These are phyloP conservation scores for Pseudodiploospora longispora DNA, from an alignment of 2,329 filamentous ascomycete species.

Conservation along the genomic window DNA sequence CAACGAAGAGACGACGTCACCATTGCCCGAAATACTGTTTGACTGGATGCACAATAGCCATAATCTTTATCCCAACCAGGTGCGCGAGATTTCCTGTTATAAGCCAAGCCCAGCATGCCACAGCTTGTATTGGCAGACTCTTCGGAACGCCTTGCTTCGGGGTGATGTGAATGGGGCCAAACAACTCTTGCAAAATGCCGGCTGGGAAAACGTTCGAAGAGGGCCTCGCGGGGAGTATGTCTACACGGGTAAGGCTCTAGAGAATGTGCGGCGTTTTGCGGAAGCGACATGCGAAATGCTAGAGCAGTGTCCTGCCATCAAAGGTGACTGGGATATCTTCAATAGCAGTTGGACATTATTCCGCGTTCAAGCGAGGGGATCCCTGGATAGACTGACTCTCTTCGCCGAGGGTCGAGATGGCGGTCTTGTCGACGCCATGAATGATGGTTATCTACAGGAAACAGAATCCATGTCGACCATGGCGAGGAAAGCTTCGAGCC, in stretches of 20 bases:
- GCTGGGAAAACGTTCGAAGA: conserved; percentile 69
- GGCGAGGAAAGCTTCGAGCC: conserved; percentile 72
- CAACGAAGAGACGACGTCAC: conserved; percentile 34
- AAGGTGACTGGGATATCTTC: conserved; percentile 73
- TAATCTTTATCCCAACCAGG: conserved; percentile 60
- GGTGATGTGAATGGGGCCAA: conserved; percentile 63
- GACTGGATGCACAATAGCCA: conserved; percentile 76
- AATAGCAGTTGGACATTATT: conserved; percentile 79
- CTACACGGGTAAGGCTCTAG: conserved; percentile 68
- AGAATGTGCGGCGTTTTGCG: conserved; percentile 67
- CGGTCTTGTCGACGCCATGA: conserved; percentile 23
- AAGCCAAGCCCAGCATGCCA: conserved; percentile 70
- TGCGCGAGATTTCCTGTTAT: conserved; percentile 54
- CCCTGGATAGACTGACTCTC: conserved; percentile 61
- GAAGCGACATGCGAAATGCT: conserved; percentile 62
- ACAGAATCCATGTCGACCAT: conserved; percentile 52
- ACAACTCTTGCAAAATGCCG: conserved; percentile 62
- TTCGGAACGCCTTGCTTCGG: conserved; percentile 67
- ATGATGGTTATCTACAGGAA: conserved; percentile 29
- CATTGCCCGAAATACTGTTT: conserved; percentile 70
- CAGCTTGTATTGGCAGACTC: conserved; percentile 73
- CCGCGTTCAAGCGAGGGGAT: conserved; percentile 62
- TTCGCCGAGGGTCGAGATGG: conserved; percentile 70
- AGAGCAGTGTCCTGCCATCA: conserved; percentile 61
- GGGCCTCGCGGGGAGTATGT: conserved; percentile 56